phyloP scores from a whole-genome alignment of 768 basidiomycete species.

The Rhizopogon vesiculosus region DNA sequence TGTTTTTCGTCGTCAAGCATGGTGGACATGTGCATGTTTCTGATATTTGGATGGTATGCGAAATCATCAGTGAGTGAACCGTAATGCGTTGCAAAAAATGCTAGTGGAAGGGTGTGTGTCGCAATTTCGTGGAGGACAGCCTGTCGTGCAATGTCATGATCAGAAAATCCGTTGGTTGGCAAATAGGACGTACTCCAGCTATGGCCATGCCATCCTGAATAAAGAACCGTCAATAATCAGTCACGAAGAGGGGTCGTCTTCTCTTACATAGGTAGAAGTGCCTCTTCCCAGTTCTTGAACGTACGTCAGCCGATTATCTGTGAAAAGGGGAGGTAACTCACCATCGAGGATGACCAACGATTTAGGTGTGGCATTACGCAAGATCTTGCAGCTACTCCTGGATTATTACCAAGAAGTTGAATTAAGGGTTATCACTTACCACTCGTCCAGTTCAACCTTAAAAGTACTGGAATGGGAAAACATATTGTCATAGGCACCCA shows the following conservation, averaged over 20 bases:
- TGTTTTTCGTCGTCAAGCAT: constrained; percentile 89
- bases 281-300: constrained; percentile 84
- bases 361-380: constrained; percentile 89
- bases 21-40: constrained; percentile 95
- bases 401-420: neutral
- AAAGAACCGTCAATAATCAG: neutral
- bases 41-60: constrained; percentile 85
- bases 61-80: constrained; percentile 95
- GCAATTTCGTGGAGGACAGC: constrained; percentile 94
- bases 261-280: constrained; percentile 83
- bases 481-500: constrained; percentile 99
- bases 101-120: constrained; percentile 84
- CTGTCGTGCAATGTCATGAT: constrained; percentile 27
- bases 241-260: neutral
- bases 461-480: constrained; percentile 93
- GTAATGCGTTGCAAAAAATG: constrained; percentile 98
- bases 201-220: constrained; percentile 96
- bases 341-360: constrained; percentile 95
- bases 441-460: constrained; percentile 98
- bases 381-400: constrained; percentile 73
- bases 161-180: neutral
- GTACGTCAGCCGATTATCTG: neutral
- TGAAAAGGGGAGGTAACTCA: constrained; percentile 29
- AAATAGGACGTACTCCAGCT: constrained; percentile 57
- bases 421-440: constrained; percentile 38